phyloP scores from a whole-genome alignment of 805 yeast species.

The Schwanniomyces pseudopolymorphus region DNA sequence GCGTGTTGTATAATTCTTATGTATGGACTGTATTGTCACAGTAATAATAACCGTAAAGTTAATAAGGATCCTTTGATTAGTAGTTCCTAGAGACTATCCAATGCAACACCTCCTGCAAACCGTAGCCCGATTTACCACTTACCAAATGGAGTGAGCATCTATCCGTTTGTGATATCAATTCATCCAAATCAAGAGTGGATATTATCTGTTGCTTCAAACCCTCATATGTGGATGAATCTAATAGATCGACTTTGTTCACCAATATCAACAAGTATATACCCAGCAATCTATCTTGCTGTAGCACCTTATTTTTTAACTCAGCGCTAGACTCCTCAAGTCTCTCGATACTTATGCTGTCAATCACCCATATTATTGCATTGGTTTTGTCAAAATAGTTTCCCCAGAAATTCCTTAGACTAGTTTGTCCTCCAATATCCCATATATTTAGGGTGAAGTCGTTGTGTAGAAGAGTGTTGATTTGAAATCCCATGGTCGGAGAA shows the following conservation, averaged over 20 bases:
- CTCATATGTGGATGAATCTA: constrained; percentile 25
- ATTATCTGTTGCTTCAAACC: constrained; percentile 11
- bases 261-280: constrained; percentile 69
- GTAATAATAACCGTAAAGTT: neutral
- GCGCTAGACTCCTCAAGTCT: constrained; percentile 62
- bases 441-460: constrained; percentile 50
- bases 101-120: constrained; percentile 22
- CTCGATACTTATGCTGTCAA: constrained; percentile 63
- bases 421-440: constrained; percentile 86
- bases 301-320: constrained; percentile 61
- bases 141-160: constrained; percentile 28
- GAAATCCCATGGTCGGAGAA: constrained; percentile 90
- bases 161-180: constrained; percentile 17
- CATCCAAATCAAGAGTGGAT: constrained; percentile 16
- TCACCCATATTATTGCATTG: constrained; percentile 81
- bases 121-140: constrained; percentile 37
- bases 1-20: neutral
- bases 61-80: constrained; percentile 3
- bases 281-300: constrained; percentile 64
- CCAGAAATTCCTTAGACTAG: constrained; percentile 48
- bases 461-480: constrained; percentile 58
- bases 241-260: constrained; percentile 73
- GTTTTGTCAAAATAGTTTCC: constrained; percentile 82
- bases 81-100: constrained; percentile 24
- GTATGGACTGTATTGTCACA: neutral